A percentile compares a stretch with the other conserved stretches of the same genome.
Evolutionary conservation across 495 filamentous ascomycete species (phyloP).

Genomic region (Xylaria intraflava): DNA sequence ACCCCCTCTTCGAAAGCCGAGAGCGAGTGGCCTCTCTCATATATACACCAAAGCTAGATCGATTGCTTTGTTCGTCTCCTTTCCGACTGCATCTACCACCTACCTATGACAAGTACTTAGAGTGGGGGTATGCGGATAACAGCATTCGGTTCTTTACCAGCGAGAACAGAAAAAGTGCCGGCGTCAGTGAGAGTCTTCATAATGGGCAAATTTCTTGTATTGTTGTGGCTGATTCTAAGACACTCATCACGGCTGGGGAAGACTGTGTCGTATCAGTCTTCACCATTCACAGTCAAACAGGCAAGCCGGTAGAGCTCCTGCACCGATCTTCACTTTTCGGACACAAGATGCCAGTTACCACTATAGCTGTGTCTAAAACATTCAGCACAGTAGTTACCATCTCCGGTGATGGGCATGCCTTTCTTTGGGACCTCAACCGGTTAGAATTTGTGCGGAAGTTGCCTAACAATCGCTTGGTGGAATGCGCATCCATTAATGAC

Average conservation of each 20-base stretch:
- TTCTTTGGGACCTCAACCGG: constrained; percentile 92
- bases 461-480: constrained; percentile 39
- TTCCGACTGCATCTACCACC: constrained; percentile 84
- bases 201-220: constrained; percentile 77
- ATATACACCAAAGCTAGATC: constrained; percentile 72
- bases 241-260: constrained; percentile 80
- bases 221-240: constrained; percentile 79
- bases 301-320: constrained; percentile 70
- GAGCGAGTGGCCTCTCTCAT: constrained; percentile 75
- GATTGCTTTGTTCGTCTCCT: constrained; percentile 74
- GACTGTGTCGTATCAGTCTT: constrained; percentile 89
- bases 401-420: constrained; percentile 69
- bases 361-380: constrained; percentile 74
- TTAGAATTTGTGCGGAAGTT: constrained; percentile 77
- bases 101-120: constrained; percentile 79
- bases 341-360: constrained; percentile 72
- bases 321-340: constrained; percentile 81
- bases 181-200: constrained; percentile 89
- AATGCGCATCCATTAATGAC: constrained; percentile 83
- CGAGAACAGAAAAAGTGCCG: constrained; percentile 62
- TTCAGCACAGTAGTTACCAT: constrained; percentile 82
- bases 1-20: constrained; percentile 71
- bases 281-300: constrained; percentile 48
- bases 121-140: constrained; percentile 94
- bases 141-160: constrained; percentile 82